phyloP scores from a whole-genome alignment of 176 grass and related monocot genomes.

The Oryza australiensis region DNA sequence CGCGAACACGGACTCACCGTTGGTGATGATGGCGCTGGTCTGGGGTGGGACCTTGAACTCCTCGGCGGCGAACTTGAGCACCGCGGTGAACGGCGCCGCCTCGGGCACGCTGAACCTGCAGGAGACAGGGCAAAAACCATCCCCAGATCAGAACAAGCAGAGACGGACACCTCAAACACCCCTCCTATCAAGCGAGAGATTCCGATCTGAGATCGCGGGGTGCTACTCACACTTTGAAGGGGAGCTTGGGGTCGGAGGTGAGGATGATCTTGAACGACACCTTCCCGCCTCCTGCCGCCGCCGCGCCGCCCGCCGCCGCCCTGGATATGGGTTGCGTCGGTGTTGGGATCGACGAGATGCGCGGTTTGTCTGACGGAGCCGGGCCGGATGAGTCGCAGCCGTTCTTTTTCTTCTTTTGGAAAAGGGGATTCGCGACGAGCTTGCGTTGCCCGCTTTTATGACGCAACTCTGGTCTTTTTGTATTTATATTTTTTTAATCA shows the following conservation, averaged over 20 bases:
- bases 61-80: conserved; percentile 94
- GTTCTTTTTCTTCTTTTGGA: neutral
- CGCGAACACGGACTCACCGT: conserved; percentile 42
- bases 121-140: neutral
- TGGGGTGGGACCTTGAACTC: conserved; percentile 99
- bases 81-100: conserved; percentile 95
- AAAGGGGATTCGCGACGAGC: neutral
- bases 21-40: conserved; percentile 99
- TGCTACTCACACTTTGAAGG: conserved; percentile 90
- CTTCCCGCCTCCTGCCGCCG: conserved; percentile 62
- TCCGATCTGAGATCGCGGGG: conserved; percentile 10
- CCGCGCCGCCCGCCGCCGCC: conserved; percentile 30
- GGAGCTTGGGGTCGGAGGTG: conserved; percentile 99
- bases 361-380: neutral
- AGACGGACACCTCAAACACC: neutral
- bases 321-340: neutral
- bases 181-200: neutral
- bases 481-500: too few species aligned
- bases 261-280: conserved; percentile 96
- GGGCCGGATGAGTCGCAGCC: too few species aligned
- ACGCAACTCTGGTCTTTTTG: too few species aligned
- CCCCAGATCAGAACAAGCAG: conserved; percentile 18
- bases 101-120: conserved; percentile 97
- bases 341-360: neutral
- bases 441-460: too few species aligned